Evolutionary conservation across 179 eudicot species (phyloP), one percentile per base, ranked within the genome.

Genomic region (Amaranthus tricolor): DNA sequence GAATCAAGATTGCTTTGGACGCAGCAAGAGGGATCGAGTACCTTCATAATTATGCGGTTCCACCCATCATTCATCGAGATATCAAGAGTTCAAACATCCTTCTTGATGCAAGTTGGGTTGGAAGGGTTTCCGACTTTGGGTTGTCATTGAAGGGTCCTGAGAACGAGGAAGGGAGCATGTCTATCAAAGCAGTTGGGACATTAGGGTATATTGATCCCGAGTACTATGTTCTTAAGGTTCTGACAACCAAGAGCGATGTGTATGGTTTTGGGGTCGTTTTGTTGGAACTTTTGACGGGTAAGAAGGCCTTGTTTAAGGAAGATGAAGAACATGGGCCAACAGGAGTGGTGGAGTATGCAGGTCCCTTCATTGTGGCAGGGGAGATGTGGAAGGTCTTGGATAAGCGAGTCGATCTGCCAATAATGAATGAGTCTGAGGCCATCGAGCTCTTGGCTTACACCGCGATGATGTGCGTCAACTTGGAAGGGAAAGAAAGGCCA

Each of bases 11-110:
- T 4, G 89, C 89, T 0, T 66, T 89, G 45, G 91, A 89, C 74
- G 86, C 91, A 3, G 89, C 94, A 3, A 81, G 91, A 70, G 89
- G 91, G 74, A 83, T 89, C 3, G 91, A 88, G 71, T 88, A 89
- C 78, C 90, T 89, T 50, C 91, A 89, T 50, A 89, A 83, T 74
- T 88, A 88, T 12, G 91, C 88, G 1, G 88, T 88, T 49, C 94
- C 94, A 14, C 82, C 94, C 19, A 86, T 89, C 21, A 88, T 86
- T 67, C 94, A 89, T 70, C 75, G 91, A 6, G 94, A 89, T 77
- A 85, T 89, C 14, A 88, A 89, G 79, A 86, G 83, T 48, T 88
- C 91, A 19, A 88, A 88, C 79, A 84, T 86, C 24, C 84, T 88
- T 63, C 77, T 86, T 0, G 91, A 86, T 57, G 70, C 84, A 17